A percentile compares a stretch with the other conserved stretches of the same genome.
Conservation (phyloP, 2,329 filamentous ascomycete species). For the Paecilomyces sp. region DNA sequence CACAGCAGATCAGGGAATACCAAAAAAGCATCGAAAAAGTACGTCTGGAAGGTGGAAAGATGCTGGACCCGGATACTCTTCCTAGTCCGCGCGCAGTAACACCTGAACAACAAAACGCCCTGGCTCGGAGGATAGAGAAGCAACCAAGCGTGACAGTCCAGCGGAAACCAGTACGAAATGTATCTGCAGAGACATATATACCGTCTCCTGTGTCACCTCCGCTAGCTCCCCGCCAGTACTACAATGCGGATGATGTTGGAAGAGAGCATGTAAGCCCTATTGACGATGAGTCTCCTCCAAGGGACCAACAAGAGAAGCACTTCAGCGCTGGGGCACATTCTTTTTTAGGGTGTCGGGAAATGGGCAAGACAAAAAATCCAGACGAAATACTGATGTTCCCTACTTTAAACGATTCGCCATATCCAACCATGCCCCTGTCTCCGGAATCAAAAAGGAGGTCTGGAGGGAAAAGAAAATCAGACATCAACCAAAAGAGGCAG, state of each 20-base stretch:
- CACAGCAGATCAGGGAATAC: slow-evolving; percentile 31
- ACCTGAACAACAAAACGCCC: slow-evolving; percentile 22
- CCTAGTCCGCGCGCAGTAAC: slow-evolving; percentile 23
- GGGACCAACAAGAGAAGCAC: slow-evolving; percentile 14
- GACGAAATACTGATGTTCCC: slow-evolving; percentile 32
- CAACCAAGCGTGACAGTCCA: background rate
- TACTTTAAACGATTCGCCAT: slow-evolving; percentile 13
- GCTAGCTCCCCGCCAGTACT: slow-evolving; percentile 19
- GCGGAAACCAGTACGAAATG: background rate
- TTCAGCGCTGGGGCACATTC: slow-evolving; percentile 22
- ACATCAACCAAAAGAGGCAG: slow-evolving; percentile 4
- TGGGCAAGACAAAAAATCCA: slow-evolving; percentile 27
- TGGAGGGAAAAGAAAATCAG: background rate
- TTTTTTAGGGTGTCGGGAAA: slow-evolving; percentile 36
- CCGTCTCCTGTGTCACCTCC: slow-evolving; percentile 1
- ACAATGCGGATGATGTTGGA: slow-evolving; percentile 33
- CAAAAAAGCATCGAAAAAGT: slow-evolving; percentile 30
- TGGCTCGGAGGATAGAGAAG: slow-evolving; percentile 9
- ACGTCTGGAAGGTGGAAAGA: slow-evolving; percentile 20
- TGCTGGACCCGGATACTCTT: slow-evolving; percentile 23
- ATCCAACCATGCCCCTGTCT: slow-evolving; percentile 14
- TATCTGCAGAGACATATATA: slow-evolving; percentile 3
- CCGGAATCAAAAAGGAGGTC: slow-evolving; percentile 14
- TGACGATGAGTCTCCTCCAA: slow-evolving; percentile 23
- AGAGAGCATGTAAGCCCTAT: slow-evolving; percentile 29